Base-by-base conservation (phyloP, 2,329 filamentous ascomycete genomes). In the Sphaerulina populicola region DNA sequence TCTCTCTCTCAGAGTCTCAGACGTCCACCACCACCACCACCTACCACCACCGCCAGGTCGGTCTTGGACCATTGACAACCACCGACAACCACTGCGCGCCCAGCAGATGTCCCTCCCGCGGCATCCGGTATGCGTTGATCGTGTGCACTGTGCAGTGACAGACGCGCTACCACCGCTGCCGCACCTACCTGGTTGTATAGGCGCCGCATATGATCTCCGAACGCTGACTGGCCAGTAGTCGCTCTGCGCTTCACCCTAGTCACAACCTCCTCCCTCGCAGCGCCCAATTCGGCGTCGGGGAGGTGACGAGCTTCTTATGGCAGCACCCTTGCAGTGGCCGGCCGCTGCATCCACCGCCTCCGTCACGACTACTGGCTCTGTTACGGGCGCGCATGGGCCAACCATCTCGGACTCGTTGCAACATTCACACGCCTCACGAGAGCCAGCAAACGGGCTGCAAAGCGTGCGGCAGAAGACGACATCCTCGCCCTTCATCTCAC, bases 241-340 rank as follows among this genome's bases (percentile, higher is more conserved):
- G 37, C 27, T 29, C 33, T 31, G 38, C 30, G 38, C 29, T 38
- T 27, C 44, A 47, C 39, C 44, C 44, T 37, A 35, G 44, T 47
- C 44, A 31, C 35, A 37, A 47, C 44, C 44, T 47, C 44, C 44
- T 47, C 44, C 44, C 35, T 47, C 44, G 44, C 44, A 35, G 42
- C 42, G 40, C 40, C 40, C 23, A 14, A 14, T 10, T 12, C 23
- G 23, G 29, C 23, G 23, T 29, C 40, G 40, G 42, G 27, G 42
- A 36, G 31, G 44, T 31, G 31, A 27, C 21, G 44, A 18, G 18
- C 44, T 27, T 36, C 21, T 35, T 40, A 48, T 48, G 45, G 37
- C 45, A 29, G 37, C 36, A 48, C 38, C 45, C 45, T 48, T 48
- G 45, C 45, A 41, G 33, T 31, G 21, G 37, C 12, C 30, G 29